A percentile compares a stretch with the other conserved stretches of the same genome.
These are phyloP conservation scores for Medicago arabica DNA, from an alignment of 306 rosid species.

Conservation along the genomic window DNA sequence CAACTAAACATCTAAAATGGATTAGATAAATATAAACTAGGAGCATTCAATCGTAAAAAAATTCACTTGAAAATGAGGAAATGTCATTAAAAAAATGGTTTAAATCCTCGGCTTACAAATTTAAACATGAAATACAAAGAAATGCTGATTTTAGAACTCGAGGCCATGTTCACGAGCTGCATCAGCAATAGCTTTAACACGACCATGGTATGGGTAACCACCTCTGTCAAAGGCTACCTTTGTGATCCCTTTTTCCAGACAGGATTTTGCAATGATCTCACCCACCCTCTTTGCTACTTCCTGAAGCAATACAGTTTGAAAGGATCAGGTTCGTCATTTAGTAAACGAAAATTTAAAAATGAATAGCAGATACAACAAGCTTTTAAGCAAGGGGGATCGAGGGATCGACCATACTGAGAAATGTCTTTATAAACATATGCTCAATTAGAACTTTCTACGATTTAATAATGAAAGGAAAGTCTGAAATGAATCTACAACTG, in stretches of 20 bases:
- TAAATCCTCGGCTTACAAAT: slow-evolving; percentile 28
- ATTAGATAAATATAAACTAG: slow-evolving; percentile 14
- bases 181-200: slow-evolving; percentile 84
- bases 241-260: slow-evolving; percentile 91
- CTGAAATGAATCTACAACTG: background rate
- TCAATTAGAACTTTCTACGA: slow-evolving; percentile 3
- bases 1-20: background rate
- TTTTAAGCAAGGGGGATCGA: background rate
- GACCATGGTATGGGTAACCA: slow-evolving; percentile 96
- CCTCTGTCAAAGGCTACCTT: slow-evolving; percentile 95
- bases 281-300: slow-evolving; percentile 94
- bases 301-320: slow-evolving; percentile 52
- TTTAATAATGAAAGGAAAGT: slow-evolving; percentile 21
- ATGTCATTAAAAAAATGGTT: slow-evolving; percentile 35
- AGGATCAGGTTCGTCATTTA: slow-evolving; percentile 29
- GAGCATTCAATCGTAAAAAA: slow-evolving; percentile 3
- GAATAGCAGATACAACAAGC: slow-evolving; percentile 1
- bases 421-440: background rate
- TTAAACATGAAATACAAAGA: slow-evolving; percentile 40
- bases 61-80: slow-evolving; percentile 27
- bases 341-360: background rate
- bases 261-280: slow-evolving; percentile 84
- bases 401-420: slow-evolving; percentile 1
- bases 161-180: slow-evolving; percentile 94
- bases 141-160: slow-evolving; percentile 57